Evolutionary conservation across 2,329 filamentous ascomycete species (phyloP).

Genomic region (Immersiporthe knoxdaviesiana): DNA sequence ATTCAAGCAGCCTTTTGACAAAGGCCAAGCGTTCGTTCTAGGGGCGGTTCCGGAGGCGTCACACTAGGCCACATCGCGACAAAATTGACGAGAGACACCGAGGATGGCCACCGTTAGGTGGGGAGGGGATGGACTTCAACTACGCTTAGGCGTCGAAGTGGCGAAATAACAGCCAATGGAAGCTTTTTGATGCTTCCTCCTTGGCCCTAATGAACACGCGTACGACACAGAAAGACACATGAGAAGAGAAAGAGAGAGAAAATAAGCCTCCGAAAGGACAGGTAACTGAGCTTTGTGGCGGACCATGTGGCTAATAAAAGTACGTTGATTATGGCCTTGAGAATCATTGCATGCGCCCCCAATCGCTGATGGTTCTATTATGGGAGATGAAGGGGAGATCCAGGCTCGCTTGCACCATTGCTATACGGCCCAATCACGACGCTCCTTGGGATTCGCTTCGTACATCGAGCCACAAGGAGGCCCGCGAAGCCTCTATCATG

Average conservation of each 20-base stretch:
- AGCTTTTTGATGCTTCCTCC: neutral
- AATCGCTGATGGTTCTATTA: neutral
- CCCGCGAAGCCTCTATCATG: slow-evolving; percentile 6
- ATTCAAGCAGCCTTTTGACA: slow-evolving; percentile 1
- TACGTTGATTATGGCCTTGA: neutral
- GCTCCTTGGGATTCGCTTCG: neutral
- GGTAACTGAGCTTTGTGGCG: neutral
- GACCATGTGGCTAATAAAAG: neutral
- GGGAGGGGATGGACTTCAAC: neutral
- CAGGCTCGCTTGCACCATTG: slow-evolving; percentile 11
- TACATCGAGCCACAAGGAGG: slow-evolving; percentile 16
- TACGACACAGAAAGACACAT: slow-evolving; percentile 8
- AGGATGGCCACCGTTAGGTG: slow-evolving; percentile 1
- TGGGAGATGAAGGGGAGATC: neutral
- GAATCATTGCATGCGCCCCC: neutral
- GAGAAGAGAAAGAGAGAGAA: neutral
- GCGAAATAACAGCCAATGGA: neutral
- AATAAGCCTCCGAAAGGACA: neutral
- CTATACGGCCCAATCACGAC: slow-evolving; percentile 1
- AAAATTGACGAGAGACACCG: slow-evolving; percentile 43
- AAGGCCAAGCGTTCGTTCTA: neutral
- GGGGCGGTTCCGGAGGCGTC: slow-evolving; percentile 16
- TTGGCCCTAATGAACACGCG: neutral
- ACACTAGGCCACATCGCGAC: slow-evolving; percentile 45
- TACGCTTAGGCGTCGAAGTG: slow-evolving; percentile 4